Evolutionary conservation across 1,284 basidiomycete genomes (phyloP).

Genomic region (Coniferiporia sulphurascens): DNA sequence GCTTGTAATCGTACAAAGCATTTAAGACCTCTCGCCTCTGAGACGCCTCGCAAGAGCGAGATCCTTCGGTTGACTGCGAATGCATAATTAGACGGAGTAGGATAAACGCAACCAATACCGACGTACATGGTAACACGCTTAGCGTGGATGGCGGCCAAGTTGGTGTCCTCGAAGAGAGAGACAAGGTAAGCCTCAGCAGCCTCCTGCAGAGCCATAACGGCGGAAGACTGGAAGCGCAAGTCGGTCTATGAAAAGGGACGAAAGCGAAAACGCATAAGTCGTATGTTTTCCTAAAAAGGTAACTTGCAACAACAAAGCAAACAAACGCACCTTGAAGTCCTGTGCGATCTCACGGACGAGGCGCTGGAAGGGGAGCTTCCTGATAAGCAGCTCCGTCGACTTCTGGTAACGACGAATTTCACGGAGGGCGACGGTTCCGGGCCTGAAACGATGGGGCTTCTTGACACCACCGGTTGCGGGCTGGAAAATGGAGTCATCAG

Average conservation of each 20-base stretch:
- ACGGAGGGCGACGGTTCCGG: slow-evolving; percentile 97
- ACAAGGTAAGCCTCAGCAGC: slow-evolving; percentile 97
- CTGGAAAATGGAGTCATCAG: slow-evolving; percentile 22
- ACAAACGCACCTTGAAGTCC: slow-evolving; percentile 81
- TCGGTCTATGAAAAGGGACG: slow-evolving; percentile 55
- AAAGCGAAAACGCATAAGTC: slow-evolving; percentile 3
- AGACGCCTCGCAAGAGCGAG: slow-evolving; percentile 86
- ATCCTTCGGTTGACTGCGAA: slow-evolving; percentile 72
- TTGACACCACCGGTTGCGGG: slow-evolving; percentile 93
- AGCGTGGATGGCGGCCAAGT: slow-evolving; percentile 90
- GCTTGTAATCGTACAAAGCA: no score
- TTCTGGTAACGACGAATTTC: slow-evolving; percentile 98
- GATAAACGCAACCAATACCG: slow-evolving; percentile 17
- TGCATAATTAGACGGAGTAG: slow-evolving; percentile 17
- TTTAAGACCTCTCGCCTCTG: slow-evolving; percentile 83
- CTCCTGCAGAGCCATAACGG: slow-evolving; percentile 94
- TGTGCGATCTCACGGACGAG: slow-evolving; percentile 96
- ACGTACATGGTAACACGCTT: slow-evolving; percentile 85
- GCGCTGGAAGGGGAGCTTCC: slow-evolving; percentile 95
- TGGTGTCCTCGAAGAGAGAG: slow-evolving; percentile 90
- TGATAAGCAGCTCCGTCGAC: slow-evolving; percentile 92
- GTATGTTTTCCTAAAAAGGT: slow-evolving; percentile 11
- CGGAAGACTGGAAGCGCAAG: slow-evolving; percentile 95
- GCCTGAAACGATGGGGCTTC: slow-evolving; percentile 96
- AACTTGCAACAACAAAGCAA: slow-evolving; percentile 21